Evolutionary conservation across 495 filamentous ascomycete species (phyloP), one percentile per base, ranked within the genome.

Genomic region (Aspergillus wentii): DNA sequence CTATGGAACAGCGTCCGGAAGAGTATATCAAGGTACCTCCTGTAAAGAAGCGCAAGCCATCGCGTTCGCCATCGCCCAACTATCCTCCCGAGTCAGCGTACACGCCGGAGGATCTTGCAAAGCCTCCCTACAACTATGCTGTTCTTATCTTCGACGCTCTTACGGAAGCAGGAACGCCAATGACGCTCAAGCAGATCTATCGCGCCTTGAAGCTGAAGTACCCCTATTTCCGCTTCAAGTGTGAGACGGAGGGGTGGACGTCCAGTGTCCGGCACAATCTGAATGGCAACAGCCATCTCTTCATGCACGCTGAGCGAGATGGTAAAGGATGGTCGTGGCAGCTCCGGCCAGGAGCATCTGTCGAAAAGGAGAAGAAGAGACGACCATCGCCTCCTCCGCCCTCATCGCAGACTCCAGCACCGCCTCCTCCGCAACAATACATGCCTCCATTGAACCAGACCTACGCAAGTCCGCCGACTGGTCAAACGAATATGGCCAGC

Each of bases 201-300:
- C 82, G 85, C 46, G 78, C 84, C 17, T 85, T 98, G 43, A 83
- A 87, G 61, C 66, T 82, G 51, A 86, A 84, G 50, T 95, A 94
- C 51, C 94, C 92, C 1, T 95, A 79, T 61, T 98, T 86, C 61
- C 86, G 85, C 43, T 86, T 96, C 60, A 78, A 77, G 38, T 80
- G 80, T 19, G 62, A 70, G 48, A 91, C 88, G 5, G 85, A 81
- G 46, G 92, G 92, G 10, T 98, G 92, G 92, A 91, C 96, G 53
- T 95, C 89, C 46, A 95, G 88, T 64, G 88, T 98, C 15, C 83
- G 92, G 4, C 92, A 98, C 60, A 98, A 98, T 43, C 74, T 98
- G 17, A 85, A 88, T 22, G 88, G 92, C 38, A 86, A 94, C 52
- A 74, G 81, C 33, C 67, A 71, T 37, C 82, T 88, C 16, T 98